phyloP scores from a whole-genome alignment of 768 basidiomycete genomes.

The Candolleomyces efflorescens region DNA sequence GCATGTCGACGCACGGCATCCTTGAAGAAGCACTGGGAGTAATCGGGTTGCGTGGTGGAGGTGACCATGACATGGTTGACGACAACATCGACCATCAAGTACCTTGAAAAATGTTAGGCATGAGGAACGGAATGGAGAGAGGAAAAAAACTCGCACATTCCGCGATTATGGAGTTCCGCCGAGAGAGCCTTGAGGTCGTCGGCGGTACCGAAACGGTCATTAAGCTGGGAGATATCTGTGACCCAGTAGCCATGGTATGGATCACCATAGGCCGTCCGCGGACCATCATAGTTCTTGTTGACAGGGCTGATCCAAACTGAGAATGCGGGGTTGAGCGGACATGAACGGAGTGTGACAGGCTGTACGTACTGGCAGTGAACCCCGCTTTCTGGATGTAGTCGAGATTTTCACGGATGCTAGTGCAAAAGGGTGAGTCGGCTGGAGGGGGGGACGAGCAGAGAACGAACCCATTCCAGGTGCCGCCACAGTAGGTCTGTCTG shows the following conservation, averaged over 20 bases:
- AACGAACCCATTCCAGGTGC: slow-evolving; percentile 68
- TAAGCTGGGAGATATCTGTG: slow-evolving; percentile 62
- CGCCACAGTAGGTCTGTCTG: slow-evolving; percentile 76
- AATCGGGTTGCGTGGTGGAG: slow-evolving; percentile 50
- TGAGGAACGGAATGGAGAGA: neutral
- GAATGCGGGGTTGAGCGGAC: neutral
- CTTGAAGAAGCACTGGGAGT: slow-evolving; percentile 67
- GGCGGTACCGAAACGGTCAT: slow-evolving; percentile 66
- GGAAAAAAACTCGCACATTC: slow-evolving; percentile 47
- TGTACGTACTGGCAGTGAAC: slow-evolving; percentile 62
- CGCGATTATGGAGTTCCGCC: slow-evolving; percentile 60
- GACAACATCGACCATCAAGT: slow-evolving; percentile 83
- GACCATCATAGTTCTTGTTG: slow-evolving; percentile 72
- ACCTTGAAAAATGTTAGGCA: slow-evolving; percentile 32
- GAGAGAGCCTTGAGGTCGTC: slow-evolving; percentile 69
- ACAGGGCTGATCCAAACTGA: slow-evolving; percentile 83
- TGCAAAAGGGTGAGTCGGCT: neutral
- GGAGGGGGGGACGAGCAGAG: neutral
- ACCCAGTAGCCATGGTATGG: slow-evolving; percentile 89
- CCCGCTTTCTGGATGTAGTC: slow-evolving; percentile 84
- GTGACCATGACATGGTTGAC: slow-evolving; percentile 84
- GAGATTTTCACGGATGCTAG: slow-evolving; percentile 63
- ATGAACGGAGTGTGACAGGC: neutral
- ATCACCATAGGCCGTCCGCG: slow-evolving; percentile 69
- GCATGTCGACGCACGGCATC: slow-evolving; percentile 38